Base-by-base conservation (phyloP, 345 rosid species). In the Pelargonium nanum region DNA sequence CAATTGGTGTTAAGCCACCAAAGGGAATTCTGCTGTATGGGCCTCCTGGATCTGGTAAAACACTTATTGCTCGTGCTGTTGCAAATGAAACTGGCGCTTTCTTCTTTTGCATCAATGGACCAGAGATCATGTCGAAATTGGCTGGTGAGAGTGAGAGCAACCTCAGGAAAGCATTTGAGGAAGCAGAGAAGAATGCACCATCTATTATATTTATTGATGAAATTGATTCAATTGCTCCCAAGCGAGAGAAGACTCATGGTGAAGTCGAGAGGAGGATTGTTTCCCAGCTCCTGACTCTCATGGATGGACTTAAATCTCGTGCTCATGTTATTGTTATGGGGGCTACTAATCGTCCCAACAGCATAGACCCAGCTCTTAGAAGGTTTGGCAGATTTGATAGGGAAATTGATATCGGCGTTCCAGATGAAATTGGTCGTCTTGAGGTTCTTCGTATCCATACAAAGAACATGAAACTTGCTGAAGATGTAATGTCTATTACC, bases 261-360 rank as follows among this genome's bases (percentile, higher is more conserved):
- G 77, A 76, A 67, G 80, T 76, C 23, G 77, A 76, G 62, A 76
- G 71, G 64, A 63, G 77, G 59, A 72, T 76, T 65, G 80, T 76
- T 22, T 72, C 77, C 24, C 80, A 76, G 58, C 76, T 76, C 17
- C 58, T 75, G 52, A 75, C 79, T 5, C 70, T 71, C 15, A 75
- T 75, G 79, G 75, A 75, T 58, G 73, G 77, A 22, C 74, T 69
- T 2, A 72, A 72, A 58, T 64, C 74, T 23, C 72, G 70, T 20
- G 75, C 68, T 0, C 70, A 72, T n/a, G n/a, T n/a, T n/a, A n/a
- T n/a, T n/a, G n/a, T n/a, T n/a, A n/a, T n/a, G n/a, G n/a, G n/a
- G n/a, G n/a, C n/a, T n/a, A n/a, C n/a, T n/a, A n/a, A n/a, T n/a
- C n/a, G n/a, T n/a, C n/a, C n/a, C n/a, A n/a, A n/a, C n/a, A n/a